Evolutionary conservation across 495 filamentous ascomycete genomes (phyloP), one percentile per base, ranked within the genome.

Genomic region (Penicillium lagena): DNA sequence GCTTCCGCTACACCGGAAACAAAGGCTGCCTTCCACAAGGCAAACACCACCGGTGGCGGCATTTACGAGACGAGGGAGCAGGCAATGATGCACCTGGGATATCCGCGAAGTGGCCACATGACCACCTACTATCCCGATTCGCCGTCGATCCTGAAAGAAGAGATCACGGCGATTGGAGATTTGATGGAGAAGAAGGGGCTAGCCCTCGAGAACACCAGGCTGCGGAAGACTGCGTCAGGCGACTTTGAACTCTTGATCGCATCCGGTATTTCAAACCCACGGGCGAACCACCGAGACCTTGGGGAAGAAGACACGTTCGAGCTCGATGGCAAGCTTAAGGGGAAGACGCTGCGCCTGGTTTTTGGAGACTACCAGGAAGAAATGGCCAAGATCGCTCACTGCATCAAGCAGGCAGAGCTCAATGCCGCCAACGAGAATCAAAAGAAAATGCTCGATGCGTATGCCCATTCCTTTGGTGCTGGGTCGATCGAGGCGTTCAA

Each of bases 91-190:
- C 88, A 95, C 52, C 73, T 97, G 12, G 93, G 93, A 12, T 95
- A 94, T 58, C 76, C 85, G 1, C 82, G 87, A 11, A 67, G 79
- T 12, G 89, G 89, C 10, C 91, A 97, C 59, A 74, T 95, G 69
- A 90, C 86, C 2, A 85, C 85, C 1, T 98, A 98, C 63, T 97
- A 98, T 59, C 93, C 93, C 7, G 82, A 88, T 45, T 95, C 88
- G 7, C 78, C 86, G 13, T 72, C 77, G 31, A 96, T 98, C 58
- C 89, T 86, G 22, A 84, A 95, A 61, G 75, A 79, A 28, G 91
- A 98, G 62, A 90, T 95, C 38, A 74, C 75, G 7, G 75, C 77
- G 9, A 71, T 94, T 34, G 78, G 80, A 11, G 75, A 81, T 15
- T 85, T 89, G 66, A 73, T 90, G 65, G 85, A 85, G 61, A 71